Evolutionary conservation across 2,329 filamentous ascomycete genomes (phyloP).

Genomic region (Orbilia ellipsospora): DNA sequence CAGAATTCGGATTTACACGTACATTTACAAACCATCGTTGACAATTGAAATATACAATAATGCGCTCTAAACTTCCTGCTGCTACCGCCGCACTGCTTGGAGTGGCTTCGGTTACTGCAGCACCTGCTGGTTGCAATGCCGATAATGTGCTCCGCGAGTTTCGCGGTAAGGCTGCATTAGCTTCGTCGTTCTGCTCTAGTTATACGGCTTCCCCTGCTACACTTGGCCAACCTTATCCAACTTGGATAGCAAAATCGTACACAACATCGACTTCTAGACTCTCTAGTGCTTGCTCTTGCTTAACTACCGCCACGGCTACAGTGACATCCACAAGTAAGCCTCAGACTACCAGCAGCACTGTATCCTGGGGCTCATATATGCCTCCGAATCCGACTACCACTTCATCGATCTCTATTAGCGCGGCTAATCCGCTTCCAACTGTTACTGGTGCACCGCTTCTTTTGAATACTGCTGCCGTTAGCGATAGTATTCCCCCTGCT

Average conservation of each 20-base stretch:
- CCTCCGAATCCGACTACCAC: constrained; percentile 27
- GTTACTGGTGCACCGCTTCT: constrained; percentile 14
- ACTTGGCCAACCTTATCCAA: constrained; percentile 21
- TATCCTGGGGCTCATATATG: constrained; percentile 15
- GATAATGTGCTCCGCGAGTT: constrained; percentile 36
- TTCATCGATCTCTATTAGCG: neutral
- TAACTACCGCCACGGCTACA: constrained; percentile 1
- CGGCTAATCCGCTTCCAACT: constrained; percentile 3
- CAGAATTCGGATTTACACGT: too few relatives aligned
- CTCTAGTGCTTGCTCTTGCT: constrained; percentile 37
- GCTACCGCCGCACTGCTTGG: constrained; percentile 23
- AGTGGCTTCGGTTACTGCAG: constrained; percentile 22
- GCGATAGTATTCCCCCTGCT: constrained; percentile 28
- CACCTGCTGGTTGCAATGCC: constrained; percentile 10
- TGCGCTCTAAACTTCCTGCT: constrained; percentile 18
- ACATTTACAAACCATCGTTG: constrained; percentile 1
- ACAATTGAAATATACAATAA: constrained; percentile 13
- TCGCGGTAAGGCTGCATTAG: constrained; percentile 1
- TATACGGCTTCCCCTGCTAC: constrained; percentile 31
- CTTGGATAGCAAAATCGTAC: constrained; percentile 21
- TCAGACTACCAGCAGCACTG: neutral
- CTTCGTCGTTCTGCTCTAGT: constrained; percentile 23
- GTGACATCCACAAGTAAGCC: too few relatives aligned
- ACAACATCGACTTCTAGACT: constrained; percentile 18
- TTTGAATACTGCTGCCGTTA: constrained; percentile 16